These are phyloP conservation scores for Tricladium varicosporioides DNA, from an alignment of 2,329 filamentous ascomycete genomes.

Conservation along the genomic window DNA sequence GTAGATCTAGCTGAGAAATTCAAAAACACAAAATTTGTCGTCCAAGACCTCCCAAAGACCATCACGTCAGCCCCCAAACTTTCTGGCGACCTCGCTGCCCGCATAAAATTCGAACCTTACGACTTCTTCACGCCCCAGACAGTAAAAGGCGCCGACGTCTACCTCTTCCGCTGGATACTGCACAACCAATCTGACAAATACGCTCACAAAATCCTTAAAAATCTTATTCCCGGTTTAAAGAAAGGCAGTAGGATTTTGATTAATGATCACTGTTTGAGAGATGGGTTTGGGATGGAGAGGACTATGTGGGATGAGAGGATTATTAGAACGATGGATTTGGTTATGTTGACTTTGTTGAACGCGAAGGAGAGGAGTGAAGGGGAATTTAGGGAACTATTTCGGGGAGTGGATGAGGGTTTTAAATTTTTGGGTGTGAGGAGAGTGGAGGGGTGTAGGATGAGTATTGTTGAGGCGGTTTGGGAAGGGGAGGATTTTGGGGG, in stretches of 20 bases:
- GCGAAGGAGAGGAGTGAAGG: slow-evolving; percentile 48
- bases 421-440: slow-evolving; percentile 44
- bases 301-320: slow-evolving; percentile 46
- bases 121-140: slow-evolving; percentile 43
- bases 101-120: slow-evolving; percentile 39
- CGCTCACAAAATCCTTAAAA: background rate
- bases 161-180: slow-evolving; percentile 39
- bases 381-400: slow-evolving; percentile 47
- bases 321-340: slow-evolving; percentile 48
- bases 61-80: slow-evolving; percentile 46
- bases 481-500: slow-evolving; percentile 25
- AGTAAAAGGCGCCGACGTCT: slow-evolving; percentile 53
- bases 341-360: slow-evolving; percentile 52
- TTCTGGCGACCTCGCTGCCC: slow-evolving; percentile 38
- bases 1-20: slow-evolving; percentile 52
- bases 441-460: slow-evolving; percentile 44
- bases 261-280: slow-evolving; percentile 45
- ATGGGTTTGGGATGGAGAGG: slow-evolving; percentile 37
- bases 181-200: slow-evolving; percentile 12
- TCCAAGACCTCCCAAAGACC: slow-evolving; percentile 51
- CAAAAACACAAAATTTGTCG: slow-evolving; percentile 51
- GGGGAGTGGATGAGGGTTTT: slow-evolving; percentile 41
- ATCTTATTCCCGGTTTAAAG: slow-evolving; percentile 3
- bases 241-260: slow-evolving; percentile 26
- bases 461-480: slow-evolving; percentile 49